phyloP scores from a whole-genome alignment of 768 basidiomycete genomes.

The Pleurotus djamor region DNA sequence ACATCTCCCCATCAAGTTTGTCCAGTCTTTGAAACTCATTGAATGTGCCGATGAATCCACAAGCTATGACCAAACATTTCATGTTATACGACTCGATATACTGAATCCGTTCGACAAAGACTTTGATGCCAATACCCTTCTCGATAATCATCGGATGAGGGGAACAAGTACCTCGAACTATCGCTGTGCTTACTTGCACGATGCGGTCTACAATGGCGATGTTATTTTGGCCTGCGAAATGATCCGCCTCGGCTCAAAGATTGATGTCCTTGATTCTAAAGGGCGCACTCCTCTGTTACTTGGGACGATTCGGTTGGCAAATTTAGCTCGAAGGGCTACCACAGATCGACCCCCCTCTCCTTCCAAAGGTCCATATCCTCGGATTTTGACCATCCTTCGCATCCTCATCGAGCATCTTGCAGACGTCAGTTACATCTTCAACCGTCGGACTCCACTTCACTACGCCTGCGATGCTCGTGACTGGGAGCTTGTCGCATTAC shows the following conservation, averaged over 20 bases:
- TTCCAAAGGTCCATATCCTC: not conserved
- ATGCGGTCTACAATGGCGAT: slow-evolving; percentile 6
- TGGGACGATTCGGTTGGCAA: not conserved
- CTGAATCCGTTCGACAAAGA: slow-evolving; percentile 4
- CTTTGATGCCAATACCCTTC: slow-evolving; percentile 1
- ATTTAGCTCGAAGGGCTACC: not conserved
- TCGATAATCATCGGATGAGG: not conserved
- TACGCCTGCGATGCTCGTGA: slow-evolving; percentile 12
- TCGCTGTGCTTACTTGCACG: slow-evolving; percentile 7
- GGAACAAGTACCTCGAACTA: not conserved
- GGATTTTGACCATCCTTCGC: slow-evolving; percentile 9
- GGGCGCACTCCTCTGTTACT: slow-evolving; percentile 8
- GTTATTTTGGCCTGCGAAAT: slow-evolving; percentile 10
- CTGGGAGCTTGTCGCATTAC: slow-evolving; percentile 16
- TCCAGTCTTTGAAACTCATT: slow-evolving; percentile 4
- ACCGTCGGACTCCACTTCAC: slow-evolving; percentile 11
- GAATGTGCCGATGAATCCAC: not conserved
- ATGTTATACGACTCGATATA: slow-evolving; percentile 1
- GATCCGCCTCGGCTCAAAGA: slow-evolving; percentile 8
- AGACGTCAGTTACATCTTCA: slow-evolving; percentile 10
- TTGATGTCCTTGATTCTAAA: slow-evolving; percentile 4
- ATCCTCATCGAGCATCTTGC: slow-evolving; percentile 18
- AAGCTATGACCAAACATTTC: slow-evolving; percentile 4
- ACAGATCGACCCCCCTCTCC: not conserved
- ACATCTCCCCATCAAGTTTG: not conserved